Conservation (phyloP, 2,329 filamentous ascomycete species). For the Trichoderma sp. region DNA sequence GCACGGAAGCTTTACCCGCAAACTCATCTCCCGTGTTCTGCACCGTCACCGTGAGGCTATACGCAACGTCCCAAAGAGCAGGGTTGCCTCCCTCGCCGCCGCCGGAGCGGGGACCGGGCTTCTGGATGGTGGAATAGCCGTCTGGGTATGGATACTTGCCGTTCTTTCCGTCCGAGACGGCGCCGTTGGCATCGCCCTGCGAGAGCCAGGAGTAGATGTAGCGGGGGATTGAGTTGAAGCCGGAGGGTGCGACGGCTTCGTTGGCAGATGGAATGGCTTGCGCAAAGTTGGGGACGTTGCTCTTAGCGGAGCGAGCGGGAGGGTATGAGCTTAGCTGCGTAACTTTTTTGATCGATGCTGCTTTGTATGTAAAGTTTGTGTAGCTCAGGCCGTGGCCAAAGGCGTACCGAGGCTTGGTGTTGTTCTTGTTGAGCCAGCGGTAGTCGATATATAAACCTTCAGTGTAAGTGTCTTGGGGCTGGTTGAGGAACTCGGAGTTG, state of each 20-base stretch:
- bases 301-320: constrained; percentile 33
- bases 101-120: constrained; percentile 53
- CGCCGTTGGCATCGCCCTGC: constrained; percentile 38
- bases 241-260: constrained; percentile 56
- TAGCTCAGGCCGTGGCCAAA: constrained; percentile 87
- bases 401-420: constrained; percentile 72
- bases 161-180: constrained; percentile 35
- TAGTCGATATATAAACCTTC: constrained; percentile 90
- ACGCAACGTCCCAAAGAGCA: constrained; percentile 53
- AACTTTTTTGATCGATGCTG: constrained; percentile 46
- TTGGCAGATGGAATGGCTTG: constrained; percentile 49
- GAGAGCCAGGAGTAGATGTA: constrained; percentile 69
- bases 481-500: constrained; percentile 52
- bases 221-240: constrained; percentile 58
- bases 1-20: constrained; percentile 45
- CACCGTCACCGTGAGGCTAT: constrained; percentile 45
- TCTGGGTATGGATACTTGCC: constrained; percentile 59
- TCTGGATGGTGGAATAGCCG: constrained; percentile 57
- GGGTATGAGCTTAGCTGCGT: constrained; percentile 42
- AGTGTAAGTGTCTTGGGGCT: constrained; percentile 78
- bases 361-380: constrained; percentile 63
- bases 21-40: constrained; percentile 49
- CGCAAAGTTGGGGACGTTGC: constrained; percentile 46
- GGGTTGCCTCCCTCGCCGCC: constrained; percentile 69
- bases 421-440: constrained; percentile 76